phyloP scores from a whole-genome alignment of 2,329 filamentous ascomycete genomes.

The Botryotinia calthae region DNA sequence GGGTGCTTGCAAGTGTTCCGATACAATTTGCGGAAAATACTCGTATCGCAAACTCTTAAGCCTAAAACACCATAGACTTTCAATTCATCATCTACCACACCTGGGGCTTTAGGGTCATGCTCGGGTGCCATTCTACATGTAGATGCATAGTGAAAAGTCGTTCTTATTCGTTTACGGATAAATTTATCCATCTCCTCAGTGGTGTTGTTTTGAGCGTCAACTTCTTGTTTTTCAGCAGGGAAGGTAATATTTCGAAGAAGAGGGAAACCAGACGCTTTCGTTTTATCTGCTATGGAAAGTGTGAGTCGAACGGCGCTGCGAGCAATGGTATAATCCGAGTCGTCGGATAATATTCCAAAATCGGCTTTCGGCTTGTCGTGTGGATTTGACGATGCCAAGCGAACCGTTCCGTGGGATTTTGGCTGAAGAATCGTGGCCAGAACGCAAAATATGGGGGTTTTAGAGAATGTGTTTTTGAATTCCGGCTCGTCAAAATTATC shows the following conservation, averaged over 20 bases:
- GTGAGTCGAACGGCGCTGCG: constrained; percentile 19
- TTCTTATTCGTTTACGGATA: neutral
- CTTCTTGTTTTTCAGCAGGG: neutral
- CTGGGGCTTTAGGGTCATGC: constrained; percentile 35
- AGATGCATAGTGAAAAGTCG: neutral
- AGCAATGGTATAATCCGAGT: constrained; percentile 7
- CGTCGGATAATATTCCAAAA: constrained; percentile 20
- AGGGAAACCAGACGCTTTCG: constrained; percentile 16
- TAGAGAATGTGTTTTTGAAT: constrained; percentile 11
- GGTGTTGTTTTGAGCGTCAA: neutral
- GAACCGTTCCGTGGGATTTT: constrained; percentile 19
- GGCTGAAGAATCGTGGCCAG: constrained; percentile 17
- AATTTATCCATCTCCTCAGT: constrained; percentile 9
- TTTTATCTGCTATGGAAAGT: constrained; percentile 15
- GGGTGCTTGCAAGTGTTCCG: constrained; percentile 29
- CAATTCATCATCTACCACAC: constrained; percentile 32
- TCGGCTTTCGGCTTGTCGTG: constrained; percentile 21
- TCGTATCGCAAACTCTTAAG: constrained; percentile 32
- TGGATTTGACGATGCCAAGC: constrained; percentile 17
- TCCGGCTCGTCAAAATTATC: constrained; percentile 19
- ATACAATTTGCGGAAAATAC: constrained; percentile 30
- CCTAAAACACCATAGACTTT: constrained; percentile 31
- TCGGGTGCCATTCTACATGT: constrained; percentile 8
- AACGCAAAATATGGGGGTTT: constrained; percentile 16
- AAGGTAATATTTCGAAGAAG: constrained; percentile 28